Base-by-base conservation (phyloP, 2,329 filamentous ascomycete species). In the Cytospora leucostoma region DNA sequence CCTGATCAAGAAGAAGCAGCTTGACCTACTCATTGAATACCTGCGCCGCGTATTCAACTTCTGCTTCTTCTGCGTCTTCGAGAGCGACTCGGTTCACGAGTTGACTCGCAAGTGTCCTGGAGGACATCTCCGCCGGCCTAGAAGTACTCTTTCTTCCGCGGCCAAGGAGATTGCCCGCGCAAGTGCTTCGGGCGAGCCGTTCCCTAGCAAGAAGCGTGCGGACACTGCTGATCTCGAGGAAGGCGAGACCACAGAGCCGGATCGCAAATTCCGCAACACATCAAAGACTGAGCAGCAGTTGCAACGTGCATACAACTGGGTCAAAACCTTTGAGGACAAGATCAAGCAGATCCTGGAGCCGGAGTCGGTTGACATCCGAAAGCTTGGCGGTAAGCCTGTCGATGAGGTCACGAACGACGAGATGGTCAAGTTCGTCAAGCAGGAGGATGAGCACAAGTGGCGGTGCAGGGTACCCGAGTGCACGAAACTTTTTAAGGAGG, bases 51-150 rank as follows among this genome's bases (percentile, higher is more conserved):
- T 99, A 59, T 96, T 96, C 83, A 97, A 95, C 78, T 98, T 99
- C 79, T 99, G 95, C 80, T 97, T 99, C 82, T 99, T 98, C 80
- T 99, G 95, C 75, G 96, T 99, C 6, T 98, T 99, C 70, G 95
- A 99, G 77, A 95, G 93, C 72, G 95, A 99, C 75, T 98, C 94
- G 0, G 89, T 98, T 27, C 95, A 99, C 72, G 95, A 99, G 77
- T 82, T 99, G 68, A 93, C 92, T 49, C 88, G 95, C 65, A 98
- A 99, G 78, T 99, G 95, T 71, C 93, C 95, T 33, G 95, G 95
- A 50, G 95, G 95, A n/a, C 95, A 99, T 80, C 86, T 99, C 66
- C 92, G 95, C 67, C 89, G 95, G 56, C 95, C 95, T 47, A 86
- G 93, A 63, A 90, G 90, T 71, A 96, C 92, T 40, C 83, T 98